Base-by-base conservation (phyloP, 306 rosid genomes). In the Aeschynomene evenia region DNA sequence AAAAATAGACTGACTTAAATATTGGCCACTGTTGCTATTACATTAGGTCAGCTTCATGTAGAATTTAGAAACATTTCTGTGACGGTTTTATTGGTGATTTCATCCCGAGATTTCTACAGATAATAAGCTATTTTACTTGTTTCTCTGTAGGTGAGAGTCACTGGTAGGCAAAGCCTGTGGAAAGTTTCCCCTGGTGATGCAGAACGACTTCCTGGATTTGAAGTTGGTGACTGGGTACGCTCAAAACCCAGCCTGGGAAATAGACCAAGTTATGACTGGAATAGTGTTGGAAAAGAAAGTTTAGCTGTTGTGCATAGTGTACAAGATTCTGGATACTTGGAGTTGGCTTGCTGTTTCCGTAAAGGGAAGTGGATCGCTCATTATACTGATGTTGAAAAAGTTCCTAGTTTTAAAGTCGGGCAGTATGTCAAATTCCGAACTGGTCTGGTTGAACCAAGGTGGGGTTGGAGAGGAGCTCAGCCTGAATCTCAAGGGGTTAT, bases 201-300 rank as follows among this genome's bases (percentile, higher is more conserved):
- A 31, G 99, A 94, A 62, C 90, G 83, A 57, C 97, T 94, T 74
- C 86, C 99, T 7, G 97, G 99, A 69, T 85, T 90, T 81, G 99
- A 94, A 83, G 97, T 94, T 58, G 99, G 99, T 73, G 99, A 94
- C 73, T 94, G 99, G 99, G 99, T 94, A 53, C 97, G 97, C 66
- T 91, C 99, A 60, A 94, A 91, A 78, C 95, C 95, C 63, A 87
- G 93, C 89, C 85, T 91, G 40, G 99, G 99, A 67, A 88, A 72
- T 24, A 83, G 99, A 83, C 99, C 96, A 6, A 94, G 96, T 80
- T 94, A 94, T 68, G 99, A 94, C 78, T 91, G 99, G 97, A 94
- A 79, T 66, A 94, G 72, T 66, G 79, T 89, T 74, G 99, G 97
- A 51, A 90, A 87, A 77, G 99, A 94, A 45, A 81, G 97, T 75